Conservation (phyloP, 73 alveolate genomes). For the Durusdinium trenchii region DNA sequence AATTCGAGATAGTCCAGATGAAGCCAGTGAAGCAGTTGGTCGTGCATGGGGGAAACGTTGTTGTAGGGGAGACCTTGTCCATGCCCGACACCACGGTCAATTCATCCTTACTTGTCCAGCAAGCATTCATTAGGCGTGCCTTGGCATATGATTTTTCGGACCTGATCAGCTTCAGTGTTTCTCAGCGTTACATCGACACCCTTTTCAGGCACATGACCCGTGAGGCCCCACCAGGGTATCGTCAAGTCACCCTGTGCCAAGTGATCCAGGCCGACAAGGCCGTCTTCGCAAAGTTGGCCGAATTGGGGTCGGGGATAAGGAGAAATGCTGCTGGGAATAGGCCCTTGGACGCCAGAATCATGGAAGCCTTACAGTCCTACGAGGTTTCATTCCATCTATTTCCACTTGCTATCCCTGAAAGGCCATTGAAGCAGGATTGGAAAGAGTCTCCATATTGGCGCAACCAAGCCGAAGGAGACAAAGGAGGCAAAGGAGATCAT, state of each 20-base stretch:
- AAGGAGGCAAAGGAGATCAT: neutral
- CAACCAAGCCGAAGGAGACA: neutral
- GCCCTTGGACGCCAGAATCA: neutral
- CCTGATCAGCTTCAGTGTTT: neutral
- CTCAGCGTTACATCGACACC: neutral
- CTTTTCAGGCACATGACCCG: neutral
- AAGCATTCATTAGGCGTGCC: neutral
- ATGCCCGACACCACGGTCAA: neutral
- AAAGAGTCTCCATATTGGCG: neutral
- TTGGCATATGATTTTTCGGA: constrained; percentile 8
- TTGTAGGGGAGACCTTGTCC: neutral
- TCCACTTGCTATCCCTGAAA: neutral
- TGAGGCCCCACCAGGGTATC: neutral
- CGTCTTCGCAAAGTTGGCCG: neutral
- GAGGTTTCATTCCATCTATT: neutral
- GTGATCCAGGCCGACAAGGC: neutral
- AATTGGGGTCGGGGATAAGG: neutral
- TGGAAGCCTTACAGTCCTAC: neutral
- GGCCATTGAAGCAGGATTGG: neutral
- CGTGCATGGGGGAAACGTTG: neutral
- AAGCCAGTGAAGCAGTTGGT: too few relatives aligned
- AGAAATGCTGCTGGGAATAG: neutral
- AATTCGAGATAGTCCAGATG: neutral
- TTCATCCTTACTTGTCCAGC: neutral
- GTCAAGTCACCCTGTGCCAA: neutral